A percentile compares a stretch with the other conserved stretches of the same genome.
phyloP scores from a whole-genome alignment of 2,329 filamentous ascomycete genomes.

The Penicillium brevicompactum region DNA sequence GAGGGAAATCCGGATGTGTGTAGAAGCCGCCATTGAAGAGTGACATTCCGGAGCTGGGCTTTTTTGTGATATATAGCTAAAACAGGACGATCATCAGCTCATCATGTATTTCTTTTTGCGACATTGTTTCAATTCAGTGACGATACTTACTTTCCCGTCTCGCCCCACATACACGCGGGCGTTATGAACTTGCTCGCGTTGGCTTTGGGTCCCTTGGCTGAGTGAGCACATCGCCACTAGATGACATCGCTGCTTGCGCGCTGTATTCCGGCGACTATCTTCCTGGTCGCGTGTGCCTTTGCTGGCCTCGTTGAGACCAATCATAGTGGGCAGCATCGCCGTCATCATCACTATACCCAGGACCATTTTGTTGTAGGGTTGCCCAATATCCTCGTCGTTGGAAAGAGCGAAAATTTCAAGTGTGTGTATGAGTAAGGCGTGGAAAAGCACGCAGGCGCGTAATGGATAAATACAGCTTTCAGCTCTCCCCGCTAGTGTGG shows the following conservation, averaged over 20 bases:
- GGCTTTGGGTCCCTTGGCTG: slow-evolving; percentile 20
- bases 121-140: slow-evolving; percentile 1
- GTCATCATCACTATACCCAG: slow-evolving; percentile 28
- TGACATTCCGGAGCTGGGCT: slow-evolving; percentile 16
- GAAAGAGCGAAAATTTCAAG: background rate
- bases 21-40: slow-evolving; percentile 29
- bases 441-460: background rate
- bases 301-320: slow-evolving; percentile 28
- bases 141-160: slow-evolving; percentile 21
- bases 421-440: background rate
- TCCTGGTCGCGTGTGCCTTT: slow-evolving; percentile 24
- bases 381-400: background rate
- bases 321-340: slow-evolving; percentile 29
- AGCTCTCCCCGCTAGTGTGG: slow-evolving; percentile 2
- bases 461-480: slow-evolving; percentile 17
- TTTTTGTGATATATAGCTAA: slow-evolving; percentile 27
- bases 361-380: slow-evolving; percentile 19
- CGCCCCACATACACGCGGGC: slow-evolving; percentile 23
- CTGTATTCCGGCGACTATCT: slow-evolving; percentile 17
- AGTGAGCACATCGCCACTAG: slow-evolving; percentile 24
- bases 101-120: background rate
- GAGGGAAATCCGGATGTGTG: slow-evolving; percentile 26
- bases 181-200: slow-evolving; percentile 25
- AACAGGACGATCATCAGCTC: background rate
- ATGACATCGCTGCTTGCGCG: slow-evolving; percentile 25